These are phyloP conservation scores for Pythium guiyangense DNA, from an alignment of 352 stramenopile species.

Conservation along the genomic window DNA sequence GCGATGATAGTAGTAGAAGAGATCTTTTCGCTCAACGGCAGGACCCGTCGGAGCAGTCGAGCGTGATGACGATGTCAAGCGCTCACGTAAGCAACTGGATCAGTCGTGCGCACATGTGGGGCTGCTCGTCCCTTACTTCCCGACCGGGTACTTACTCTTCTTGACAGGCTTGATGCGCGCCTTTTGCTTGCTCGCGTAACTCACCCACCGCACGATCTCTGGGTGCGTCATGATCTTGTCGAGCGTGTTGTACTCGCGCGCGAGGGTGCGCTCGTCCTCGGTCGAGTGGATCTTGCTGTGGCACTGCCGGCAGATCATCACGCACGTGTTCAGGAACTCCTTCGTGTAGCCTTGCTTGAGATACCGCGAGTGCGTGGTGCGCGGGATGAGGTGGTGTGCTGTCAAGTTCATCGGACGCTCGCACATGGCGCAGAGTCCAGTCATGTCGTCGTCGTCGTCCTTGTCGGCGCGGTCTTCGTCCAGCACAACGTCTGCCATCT, in stretches of 20 bases:
- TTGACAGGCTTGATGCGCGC: constrained; percentile 52
- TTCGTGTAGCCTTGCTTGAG: constrained; percentile 72
- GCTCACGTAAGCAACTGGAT: too few relatives aligned
- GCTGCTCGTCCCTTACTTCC: constrained; percentile 9
- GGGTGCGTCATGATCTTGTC: constrained; percentile 90
- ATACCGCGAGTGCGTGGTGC: constrained; percentile 74
- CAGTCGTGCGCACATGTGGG: too few relatives aligned
- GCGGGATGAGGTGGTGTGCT: constrained; percentile 91
- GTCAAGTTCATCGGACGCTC: constrained; percentile 90
- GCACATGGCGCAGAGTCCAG: constrained; percentile 85
- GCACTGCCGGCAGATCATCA: constrained; percentile 91
- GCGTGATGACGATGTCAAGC: too few relatives aligned
- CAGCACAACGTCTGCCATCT: constrained; percentile 56
- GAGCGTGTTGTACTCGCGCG: constrained; percentile 87
- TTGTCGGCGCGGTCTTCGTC: constrained; percentile 68
- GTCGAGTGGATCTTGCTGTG: constrained; percentile 89
- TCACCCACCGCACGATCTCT: constrained; percentile 84
- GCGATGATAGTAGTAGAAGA: too few relatives aligned
- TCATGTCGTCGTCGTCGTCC: constrained; percentile 33
- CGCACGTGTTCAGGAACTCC: constrained; percentile 80
- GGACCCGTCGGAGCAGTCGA: too few relatives aligned
- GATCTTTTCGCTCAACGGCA: too few relatives aligned
- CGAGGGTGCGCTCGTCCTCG: constrained; percentile 89
- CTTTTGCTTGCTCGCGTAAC: constrained; percentile 90
- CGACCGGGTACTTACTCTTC: constrained; percentile 49